Evolutionary conservation across 1,139 yeast species (phyloP), one percentile per base, ranked within the genome.

Genomic region (Geotrichum cucujoidarum): DNA sequence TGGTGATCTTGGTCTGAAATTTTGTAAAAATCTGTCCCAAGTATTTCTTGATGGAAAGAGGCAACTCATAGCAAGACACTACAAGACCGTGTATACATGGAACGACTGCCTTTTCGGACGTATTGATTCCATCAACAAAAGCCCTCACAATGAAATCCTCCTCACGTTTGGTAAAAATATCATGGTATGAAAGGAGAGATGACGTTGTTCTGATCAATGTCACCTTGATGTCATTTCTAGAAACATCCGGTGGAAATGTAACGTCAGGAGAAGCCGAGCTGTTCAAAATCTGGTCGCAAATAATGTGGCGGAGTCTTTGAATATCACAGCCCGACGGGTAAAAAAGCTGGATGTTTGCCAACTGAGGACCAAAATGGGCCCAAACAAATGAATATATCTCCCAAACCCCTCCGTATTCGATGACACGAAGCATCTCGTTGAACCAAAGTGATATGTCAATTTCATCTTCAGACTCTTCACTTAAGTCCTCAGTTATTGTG

Each of bases 61-160:
- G 95, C 42, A 84, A 73, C 60, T 86, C 95, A 61, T 84, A 85
- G 62, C 95, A 85, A 55, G 94, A 83, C 1, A 85, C 76, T 0
- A 86, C 79, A 52, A 88, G 69, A 25, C 83, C 81, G 57, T 87
- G 89, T 43, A 88, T 76, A 57, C 89, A 80, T 1, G 94, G 89
- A 31, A 83, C 77, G 0, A 90, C 87, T 0, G 95, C 79, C 54
- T 77, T 78, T 53, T 86, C 90, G 84, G 92, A 83, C 2, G 89
- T 80, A 2, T 80, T 76, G 47, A 87, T 67, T 0, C 89, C 88
- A 43, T 73, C 69, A 10, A 83, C 73, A 35, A 86, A 71, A 0
- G 90, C 74, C 53, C 75, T 75, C 7, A 88, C 78, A 36, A 88
- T 72, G 50, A 75, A 80, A 60, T 87, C 95, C 53, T 83, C 81